Evolutionary conservation across 148 eudicot genomes (phyloP).

Genomic region (Chenopodium album): DNA sequence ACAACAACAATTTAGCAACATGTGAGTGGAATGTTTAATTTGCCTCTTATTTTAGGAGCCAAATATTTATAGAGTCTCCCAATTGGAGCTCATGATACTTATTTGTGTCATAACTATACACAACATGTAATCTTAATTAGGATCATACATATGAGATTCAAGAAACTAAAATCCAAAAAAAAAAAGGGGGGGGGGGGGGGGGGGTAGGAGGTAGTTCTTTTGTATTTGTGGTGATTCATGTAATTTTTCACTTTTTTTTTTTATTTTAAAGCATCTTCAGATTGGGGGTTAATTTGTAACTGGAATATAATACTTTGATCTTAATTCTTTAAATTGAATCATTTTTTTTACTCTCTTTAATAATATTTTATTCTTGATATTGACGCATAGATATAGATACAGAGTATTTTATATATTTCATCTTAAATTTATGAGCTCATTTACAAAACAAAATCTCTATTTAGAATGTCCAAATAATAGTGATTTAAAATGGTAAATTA

Average conservation of each 20-base stretch:
- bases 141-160: slow-evolving; percentile 16
- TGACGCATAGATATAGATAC: neutral
- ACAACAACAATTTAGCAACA: slow-evolving; percentile 54
- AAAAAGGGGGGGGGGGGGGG: neutral
- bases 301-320: slow-evolving; percentile 1
- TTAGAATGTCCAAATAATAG: too few species aligned
- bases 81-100: slow-evolving; percentile 4
- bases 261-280: neutral
- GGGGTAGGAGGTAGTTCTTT: neutral
- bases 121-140: slow-evolving; percentile 16
- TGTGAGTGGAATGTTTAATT: slow-evolving; percentile 23
- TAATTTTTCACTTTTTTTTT: slow-evolving; percentile 12
- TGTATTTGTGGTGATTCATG: slow-evolving; percentile 18
- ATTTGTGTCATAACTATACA: slow-evolving; percentile 22
- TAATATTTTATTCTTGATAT: neutral
- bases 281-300: slow-evolving; percentile 13
- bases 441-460: neutral
- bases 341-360: slow-evolving; percentile 3
- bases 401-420: too few species aligned
- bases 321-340: slow-evolving; percentile 19
- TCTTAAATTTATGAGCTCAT: neutral
- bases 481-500: too few species aligned
- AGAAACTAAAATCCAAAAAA: neutral
- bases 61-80: neutral
- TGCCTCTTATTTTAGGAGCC: slow-evolving; percentile 8